Evolutionary conservation across 2,329 filamentous ascomycete species (phyloP), one percentile per base, ranked within the genome.

Genomic region (Paracamarosporium sp.): DNA sequence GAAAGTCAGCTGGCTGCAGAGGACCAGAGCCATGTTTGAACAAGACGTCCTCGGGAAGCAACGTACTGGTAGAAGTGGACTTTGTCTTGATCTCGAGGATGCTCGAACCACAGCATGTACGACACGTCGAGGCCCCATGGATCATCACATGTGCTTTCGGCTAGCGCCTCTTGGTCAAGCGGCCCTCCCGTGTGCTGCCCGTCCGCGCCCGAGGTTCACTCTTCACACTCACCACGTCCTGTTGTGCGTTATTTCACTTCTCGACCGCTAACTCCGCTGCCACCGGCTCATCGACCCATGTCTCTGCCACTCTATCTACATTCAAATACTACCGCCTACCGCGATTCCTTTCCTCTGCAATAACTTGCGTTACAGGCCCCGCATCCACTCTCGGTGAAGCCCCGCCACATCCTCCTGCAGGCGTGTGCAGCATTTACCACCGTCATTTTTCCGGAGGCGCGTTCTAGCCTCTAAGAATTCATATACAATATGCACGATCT

Each of bases 401-500:
- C 55, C 27, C 52, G 63, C 59, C 62, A 31, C 62, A 63, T 60
- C 51, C 53, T 51, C 30, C 64, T 61, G 57, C 59, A 59, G 55
- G 58, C 64, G 56, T 55, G 28, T 47, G 12, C 54, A 46, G 43
- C 41, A 40, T 54, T 46, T 44, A 43, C 27, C 28, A 27, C 44
- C 51, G 17, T 48, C 36, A 25, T 36, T 38, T 48, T 53, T 47
- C 15, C 31, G n/a, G 15, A 30, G 41, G 54, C 22, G 25, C 53
- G n/a, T 31, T 57, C 28, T 56, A 24, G 15, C n/a, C 55, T 48
- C 65, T 60, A 27, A 1, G 31, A 17, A 17, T 5, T 50, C 17
- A 46, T 8, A 48, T 51, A 45, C 60, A 68, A 52, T 44, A 90
- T 90, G 87, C 86, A 84, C 70, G 86, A 89, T 54, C 76, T 83